Percentiles rank a stretch among this genome's conserved stretches.
Evolutionary conservation across 352 stramenopile species (phyloP).

Genomic region (Phytophthora idaei): DNA sequence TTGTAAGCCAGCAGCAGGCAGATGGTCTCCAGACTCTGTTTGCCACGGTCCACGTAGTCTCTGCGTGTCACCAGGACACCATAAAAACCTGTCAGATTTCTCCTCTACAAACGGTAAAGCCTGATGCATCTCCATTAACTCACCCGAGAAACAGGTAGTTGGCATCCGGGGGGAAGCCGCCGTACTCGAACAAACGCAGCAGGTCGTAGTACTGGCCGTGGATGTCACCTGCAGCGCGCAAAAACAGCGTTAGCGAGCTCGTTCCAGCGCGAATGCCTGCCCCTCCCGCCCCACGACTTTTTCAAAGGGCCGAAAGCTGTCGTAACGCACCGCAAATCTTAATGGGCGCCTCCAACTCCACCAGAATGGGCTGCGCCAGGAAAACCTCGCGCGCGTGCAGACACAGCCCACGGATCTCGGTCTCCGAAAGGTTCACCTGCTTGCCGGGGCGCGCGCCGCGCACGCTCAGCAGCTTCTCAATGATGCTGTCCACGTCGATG

Average conservation of each 20-base stretch:
- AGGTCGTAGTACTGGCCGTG: constrained; percentile 99
- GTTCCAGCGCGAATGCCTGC: background rate
- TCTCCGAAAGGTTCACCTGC: constrained; percentile 95
- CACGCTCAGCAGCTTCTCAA: constrained; percentile 92
- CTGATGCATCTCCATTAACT: background rate
- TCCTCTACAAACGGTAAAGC: constrained; percentile 38
- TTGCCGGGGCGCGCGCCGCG: constrained; percentile 85
- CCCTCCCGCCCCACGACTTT: background rate
- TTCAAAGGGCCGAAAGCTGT: background rate
- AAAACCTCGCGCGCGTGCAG: constrained; percentile 97
- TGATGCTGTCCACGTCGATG: constrained; percentile 88
- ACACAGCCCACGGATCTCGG: constrained; percentile 98
- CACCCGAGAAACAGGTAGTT: constrained; percentile 72
- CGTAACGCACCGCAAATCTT: constrained; percentile 93
- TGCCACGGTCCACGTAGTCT: constrained; percentile 95
- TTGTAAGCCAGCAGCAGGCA: constrained; percentile 98
- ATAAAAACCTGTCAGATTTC: constrained; percentile 73
- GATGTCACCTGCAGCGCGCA: constrained; percentile 88
- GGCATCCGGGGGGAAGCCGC: constrained; percentile 88
- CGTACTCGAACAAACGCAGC: constrained; percentile 95
- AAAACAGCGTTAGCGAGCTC: constrained; percentile 18
- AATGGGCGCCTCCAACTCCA: constrained; percentile 99
- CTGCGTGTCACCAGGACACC: constrained; percentile 40
- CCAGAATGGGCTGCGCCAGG: constrained; percentile 97
- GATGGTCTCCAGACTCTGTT: constrained; percentile 97